Percentiles rank a stretch among this genome's conserved stretches.
Conservation (phyloP, 805 yeast species). For the Blastobotrys terrestris region DNA sequence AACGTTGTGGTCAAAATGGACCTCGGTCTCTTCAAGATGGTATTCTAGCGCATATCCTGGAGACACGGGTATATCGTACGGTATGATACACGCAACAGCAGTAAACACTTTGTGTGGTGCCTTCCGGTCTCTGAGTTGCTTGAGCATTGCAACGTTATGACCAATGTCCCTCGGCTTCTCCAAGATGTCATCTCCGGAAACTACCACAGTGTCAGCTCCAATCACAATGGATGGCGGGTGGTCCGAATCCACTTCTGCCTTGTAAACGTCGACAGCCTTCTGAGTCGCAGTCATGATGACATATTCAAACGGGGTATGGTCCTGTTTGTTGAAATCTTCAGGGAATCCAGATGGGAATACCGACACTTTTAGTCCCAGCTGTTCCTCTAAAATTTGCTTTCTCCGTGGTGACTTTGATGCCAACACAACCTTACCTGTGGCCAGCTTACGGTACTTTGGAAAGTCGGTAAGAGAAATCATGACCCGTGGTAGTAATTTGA, state of each 20-base stretch:
- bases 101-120: slow-evolving; percentile 47
- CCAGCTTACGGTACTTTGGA: no score
- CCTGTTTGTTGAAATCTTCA: slow-evolving; percentile 62
- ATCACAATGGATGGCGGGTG: slow-evolving; percentile 30
- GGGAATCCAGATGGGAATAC: slow-evolving; percentile 63
- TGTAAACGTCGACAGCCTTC: slow-evolving; percentile 61
- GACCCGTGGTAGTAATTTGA: no score
- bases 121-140: slow-evolving; percentile 39
- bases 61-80: slow-evolving; percentile 34
- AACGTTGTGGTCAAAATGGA: slow-evolving; percentile 33
- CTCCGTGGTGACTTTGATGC: slow-evolving; percentile 87
- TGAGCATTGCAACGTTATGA: slow-evolving; percentile 46
- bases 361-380: slow-evolving; percentile 31
- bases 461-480: no score
- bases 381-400: slow-evolving; percentile 55
- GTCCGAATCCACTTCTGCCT: slow-evolving; percentile 34
- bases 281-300: slow-evolving; percentile 62
- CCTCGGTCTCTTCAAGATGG: slow-evolving; percentile 39
- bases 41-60: slow-evolving; percentile 38
- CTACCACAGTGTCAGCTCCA: slow-evolving; percentile 78
- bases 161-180: slow-evolving; percentile 71
- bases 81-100: slow-evolving; percentile 45
- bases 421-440: slow-evolving; percentile 40
- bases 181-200: slow-evolving; percentile 48
- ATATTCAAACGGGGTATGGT: slow-evolving; percentile 49